Conservation (phyloP, 2,329 filamentous ascomycete genomes). For the Aspergillus arachidicola region DNA sequence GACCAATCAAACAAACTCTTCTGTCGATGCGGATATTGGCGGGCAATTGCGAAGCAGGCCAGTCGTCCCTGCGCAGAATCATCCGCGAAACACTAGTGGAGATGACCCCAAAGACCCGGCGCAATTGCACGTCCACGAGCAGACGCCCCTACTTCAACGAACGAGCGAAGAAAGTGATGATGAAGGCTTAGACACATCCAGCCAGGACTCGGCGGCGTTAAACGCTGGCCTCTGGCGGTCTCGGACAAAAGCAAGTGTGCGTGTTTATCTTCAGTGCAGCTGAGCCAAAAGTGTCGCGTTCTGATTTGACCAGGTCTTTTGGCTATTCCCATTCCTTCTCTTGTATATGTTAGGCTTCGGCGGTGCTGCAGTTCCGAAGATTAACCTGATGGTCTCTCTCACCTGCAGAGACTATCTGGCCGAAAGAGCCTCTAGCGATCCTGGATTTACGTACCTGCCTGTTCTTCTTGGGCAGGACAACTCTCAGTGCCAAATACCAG, state of each 20-base stretch:
- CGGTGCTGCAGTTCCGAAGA: conserved; percentile 79
- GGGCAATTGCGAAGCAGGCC: conserved; percentile 25
- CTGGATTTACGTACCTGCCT: conserved; percentile 62
- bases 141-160: conserved; percentile 29
- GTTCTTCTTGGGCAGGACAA: conserved; percentile 71
- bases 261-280: conserved; percentile 19
- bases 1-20: conserved; percentile 38
- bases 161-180: neutral
- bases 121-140: conserved; percentile 27
- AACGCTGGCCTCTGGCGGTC: neutral
- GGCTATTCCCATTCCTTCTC: conserved; percentile 79
- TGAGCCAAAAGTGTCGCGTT: neutral
- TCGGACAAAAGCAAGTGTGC: conserved; percentile 55
- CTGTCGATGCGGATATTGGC: conserved; percentile 36
- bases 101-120: conserved; percentile 19
- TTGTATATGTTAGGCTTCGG: conserved; percentile 86
- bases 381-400: conserved; percentile 82
- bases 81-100: neutral
- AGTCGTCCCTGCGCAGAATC: conserved; percentile 11
- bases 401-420: conserved; percentile 83
- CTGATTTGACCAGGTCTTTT: conserved; percentile 64
- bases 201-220: neutral
- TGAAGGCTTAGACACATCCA: neutral
- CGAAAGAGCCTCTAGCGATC: conserved; percentile 63
- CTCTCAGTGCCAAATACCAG: conserved; percentile 75